Conservation (phyloP, 2,329 filamentous ascomycete genomes). For the Hypoxylon sp. region DNA sequence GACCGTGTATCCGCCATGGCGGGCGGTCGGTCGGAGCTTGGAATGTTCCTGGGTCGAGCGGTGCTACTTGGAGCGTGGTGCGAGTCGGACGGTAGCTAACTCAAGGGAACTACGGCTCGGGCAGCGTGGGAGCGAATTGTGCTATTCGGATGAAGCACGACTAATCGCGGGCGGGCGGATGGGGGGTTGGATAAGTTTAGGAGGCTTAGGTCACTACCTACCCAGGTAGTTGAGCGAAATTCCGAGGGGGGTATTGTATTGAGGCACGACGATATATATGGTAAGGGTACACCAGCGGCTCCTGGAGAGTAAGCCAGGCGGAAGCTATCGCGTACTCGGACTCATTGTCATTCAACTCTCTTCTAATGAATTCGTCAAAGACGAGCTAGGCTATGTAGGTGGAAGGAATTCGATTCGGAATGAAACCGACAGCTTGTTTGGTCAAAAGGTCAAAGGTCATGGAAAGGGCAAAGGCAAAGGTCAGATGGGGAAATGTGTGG, state of each 20-base stretch:
- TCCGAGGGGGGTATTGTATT: conserved; percentile 6
- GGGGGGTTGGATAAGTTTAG: not conserved
- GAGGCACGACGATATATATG: not conserved
- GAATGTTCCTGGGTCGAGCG: not conserved
- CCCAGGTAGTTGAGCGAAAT: not conserved
- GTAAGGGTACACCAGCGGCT: conserved; percentile 16
- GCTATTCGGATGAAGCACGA: conserved; percentile 15
- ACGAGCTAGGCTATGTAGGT: conserved; percentile 2
- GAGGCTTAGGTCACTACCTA: not conserved
- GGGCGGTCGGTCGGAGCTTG: conserved; percentile 9
- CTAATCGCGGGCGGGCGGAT: conserved; percentile 16
- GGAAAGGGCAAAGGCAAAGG: conserved; percentile 2
- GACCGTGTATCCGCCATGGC: conserved; percentile 42
- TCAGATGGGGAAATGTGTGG: conserved; percentile 30
- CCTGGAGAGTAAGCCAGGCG: conserved; percentile 14
- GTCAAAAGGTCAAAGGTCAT: not conserved
- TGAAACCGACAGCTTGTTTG: conserved; percentile 3
- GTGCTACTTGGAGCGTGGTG: not conserved
- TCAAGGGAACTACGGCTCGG: conserved; percentile 13
- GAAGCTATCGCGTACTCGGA: conserved; percentile 25
- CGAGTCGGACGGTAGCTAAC: conserved; percentile 1
- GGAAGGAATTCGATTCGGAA: not conserved
- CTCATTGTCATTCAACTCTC: conserved; percentile 18
- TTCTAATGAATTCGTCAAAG: conserved; percentile 12
- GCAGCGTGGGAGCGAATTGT: conserved; percentile 25